Percentiles rank a stretch among this genome's conserved stretches.
These are phyloP conservation scores for Periconia macrospinosa DNA, from an alignment of 2,329 filamentous ascomycete species.

Conservation along the genomic window DNA sequence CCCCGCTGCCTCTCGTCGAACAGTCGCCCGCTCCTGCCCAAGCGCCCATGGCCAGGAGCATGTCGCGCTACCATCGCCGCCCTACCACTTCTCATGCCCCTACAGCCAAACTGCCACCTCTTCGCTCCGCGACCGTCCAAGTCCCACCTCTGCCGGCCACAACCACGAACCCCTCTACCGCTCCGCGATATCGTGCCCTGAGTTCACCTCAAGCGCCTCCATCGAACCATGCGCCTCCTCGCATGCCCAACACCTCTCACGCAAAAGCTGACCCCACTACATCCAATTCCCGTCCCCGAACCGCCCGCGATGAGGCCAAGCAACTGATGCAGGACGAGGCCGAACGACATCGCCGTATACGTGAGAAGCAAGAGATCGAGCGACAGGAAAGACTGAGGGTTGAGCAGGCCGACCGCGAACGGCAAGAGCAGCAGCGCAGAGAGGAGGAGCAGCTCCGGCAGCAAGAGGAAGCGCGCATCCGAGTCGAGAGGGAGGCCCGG, in stretches of 20 bases:
- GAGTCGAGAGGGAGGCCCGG: slow-evolving; percentile 29
- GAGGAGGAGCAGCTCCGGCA: slow-evolving; percentile 26
- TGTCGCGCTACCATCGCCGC: slow-evolving; percentile 46
- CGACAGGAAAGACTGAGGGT: slow-evolving; percentile 35
- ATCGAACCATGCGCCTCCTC: slow-evolving; percentile 25
- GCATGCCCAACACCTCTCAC: slow-evolving; percentile 27
- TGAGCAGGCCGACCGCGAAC: slow-evolving; percentile 35
- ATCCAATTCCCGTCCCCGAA: slow-evolving; percentile 20
- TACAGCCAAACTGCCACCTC: slow-evolving; percentile 24
- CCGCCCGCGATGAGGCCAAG: slow-evolving; percentile 34
- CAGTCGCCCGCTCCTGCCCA: slow-evolving; percentile 22
- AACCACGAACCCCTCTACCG: slow-evolving; percentile 14
- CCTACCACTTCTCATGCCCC: slow-evolving; percentile 30
- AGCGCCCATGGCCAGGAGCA: slow-evolving; percentile 37
- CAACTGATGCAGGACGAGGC: slow-evolving; percentile 34
- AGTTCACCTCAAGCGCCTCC: slow-evolving; percentile 29
- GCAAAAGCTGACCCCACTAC: slow-evolving; percentile 21
- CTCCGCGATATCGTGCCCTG: slow-evolving; percentile 24
- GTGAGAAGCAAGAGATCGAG: slow-evolving; percentile 31
- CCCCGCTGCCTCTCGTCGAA: slow-evolving; percentile 28
- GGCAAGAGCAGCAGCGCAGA: slow-evolving; percentile 24
- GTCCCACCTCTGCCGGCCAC: slow-evolving; percentile 18
- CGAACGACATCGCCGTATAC: slow-evolving; percentile 32
- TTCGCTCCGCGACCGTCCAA: slow-evolving; percentile 24
- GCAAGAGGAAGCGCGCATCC: slow-evolving; percentile 21